A percentile compares a stretch with the other conserved stretches of the same genome.
Conservation (phyloP, 2,329 filamentous ascomycete species). For the Ilyonectria sp. region DNA sequence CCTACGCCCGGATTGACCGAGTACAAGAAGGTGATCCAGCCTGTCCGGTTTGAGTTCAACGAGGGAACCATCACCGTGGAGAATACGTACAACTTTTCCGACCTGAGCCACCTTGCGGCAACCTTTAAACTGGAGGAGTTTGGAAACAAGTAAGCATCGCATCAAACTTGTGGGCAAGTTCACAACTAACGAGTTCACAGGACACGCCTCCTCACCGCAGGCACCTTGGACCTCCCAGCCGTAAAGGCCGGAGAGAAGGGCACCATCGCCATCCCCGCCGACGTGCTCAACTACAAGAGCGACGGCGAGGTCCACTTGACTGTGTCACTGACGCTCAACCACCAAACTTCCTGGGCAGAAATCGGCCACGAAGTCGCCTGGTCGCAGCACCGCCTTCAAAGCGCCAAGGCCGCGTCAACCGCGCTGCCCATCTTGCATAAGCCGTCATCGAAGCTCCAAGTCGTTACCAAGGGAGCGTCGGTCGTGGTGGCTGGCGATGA, state of each 20-base stretch:
- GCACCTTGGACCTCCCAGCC: conserved; percentile 58
- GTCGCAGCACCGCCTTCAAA: conserved; percentile 61
- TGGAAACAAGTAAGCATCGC: conserved; percentile 55
- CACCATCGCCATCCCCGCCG: conserved; percentile 52
- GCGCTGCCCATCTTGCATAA: conserved; percentile 16
- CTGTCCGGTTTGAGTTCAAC: conserved; percentile 60
- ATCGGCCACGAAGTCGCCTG: conserved; percentile 70
- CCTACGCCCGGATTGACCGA: conserved; percentile 71
- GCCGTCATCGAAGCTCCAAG: conserved; percentile 41
- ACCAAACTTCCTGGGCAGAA: conserved; percentile 65
- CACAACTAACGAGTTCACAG: conserved; percentile 28
- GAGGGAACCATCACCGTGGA: conserved; percentile 57
- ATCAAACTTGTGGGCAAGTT: background rate
- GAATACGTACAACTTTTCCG: conserved; percentile 67
- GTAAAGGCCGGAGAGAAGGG: conserved; percentile 56
- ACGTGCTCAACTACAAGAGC: conserved; percentile 47
- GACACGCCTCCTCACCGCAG: conserved; percentile 49
- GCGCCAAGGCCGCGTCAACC: background rate
- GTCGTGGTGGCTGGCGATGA: conserved; percentile 39
- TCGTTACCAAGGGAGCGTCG: conserved; percentile 28
- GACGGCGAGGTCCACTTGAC: conserved; percentile 61
- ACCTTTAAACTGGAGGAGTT: conserved; percentile 62
- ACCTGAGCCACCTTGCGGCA: conserved; percentile 59
- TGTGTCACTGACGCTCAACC: conserved; percentile 60
- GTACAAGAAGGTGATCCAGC: conserved; percentile 71